Conservation (phyloP, 495 filamentous ascomycete species). For the Penicillium ochrochloron region DNA sequence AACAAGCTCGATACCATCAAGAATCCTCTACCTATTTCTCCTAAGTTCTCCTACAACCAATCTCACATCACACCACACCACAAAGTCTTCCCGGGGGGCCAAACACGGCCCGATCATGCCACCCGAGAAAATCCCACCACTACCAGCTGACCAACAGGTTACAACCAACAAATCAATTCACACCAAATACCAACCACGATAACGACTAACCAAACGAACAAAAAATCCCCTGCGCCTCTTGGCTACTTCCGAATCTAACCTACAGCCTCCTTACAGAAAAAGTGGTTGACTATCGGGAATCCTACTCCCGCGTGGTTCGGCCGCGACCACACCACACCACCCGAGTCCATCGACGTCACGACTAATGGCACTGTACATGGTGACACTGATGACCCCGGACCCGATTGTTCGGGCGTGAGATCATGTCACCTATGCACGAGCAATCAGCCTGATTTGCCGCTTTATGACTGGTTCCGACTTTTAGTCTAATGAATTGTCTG, state of each 20-base stretch:
- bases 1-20: not conserved
- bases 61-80: conserved; percentile 1
- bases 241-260: conserved; percentile 1
- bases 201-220: not conserved
- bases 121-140: not conserved
- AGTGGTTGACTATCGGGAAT: not conserved
- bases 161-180: not conserved
- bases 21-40: not conserved
- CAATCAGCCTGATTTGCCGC: not conserved
- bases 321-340: conserved; percentile 11
- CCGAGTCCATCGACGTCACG: not conserved
- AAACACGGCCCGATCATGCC: not conserved
- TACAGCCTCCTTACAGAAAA: not conserved
- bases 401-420: conserved; percentile 1
- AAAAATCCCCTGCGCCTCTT: not conserved
- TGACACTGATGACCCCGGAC: not conserved
- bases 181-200: not conserved
- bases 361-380: not conserved
- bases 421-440: conserved; percentile 7
- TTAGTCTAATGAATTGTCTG: not conserved
- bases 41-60: not conserved
- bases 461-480: not conserved
- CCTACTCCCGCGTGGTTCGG: conserved; percentile 13
- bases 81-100: not conserved
- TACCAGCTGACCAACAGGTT: not conserved